phyloP scores from a whole-genome alignment of 305 asterid genomes.

The Lippia alba region DNA sequence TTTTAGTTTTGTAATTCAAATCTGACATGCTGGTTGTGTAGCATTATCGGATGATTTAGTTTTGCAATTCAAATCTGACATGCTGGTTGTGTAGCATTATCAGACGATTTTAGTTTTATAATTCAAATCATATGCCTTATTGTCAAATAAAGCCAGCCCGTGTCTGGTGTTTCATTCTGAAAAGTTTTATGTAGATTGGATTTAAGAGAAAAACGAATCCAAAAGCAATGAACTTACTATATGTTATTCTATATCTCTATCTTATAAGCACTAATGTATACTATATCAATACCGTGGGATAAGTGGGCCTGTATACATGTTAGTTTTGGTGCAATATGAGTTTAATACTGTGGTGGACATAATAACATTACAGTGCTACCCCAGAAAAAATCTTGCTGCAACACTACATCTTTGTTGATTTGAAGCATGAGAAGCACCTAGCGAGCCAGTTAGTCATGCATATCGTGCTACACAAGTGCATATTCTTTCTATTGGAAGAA shows the following conservation, averaged over 20 bases:
- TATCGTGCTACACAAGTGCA: conserved; percentile 7
- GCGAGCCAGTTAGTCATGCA: not conserved
- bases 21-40: not conserved
- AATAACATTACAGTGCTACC: not conserved
- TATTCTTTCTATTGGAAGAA: not conserved
- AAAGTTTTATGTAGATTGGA: not conserved
- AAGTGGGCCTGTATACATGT: conserved; percentile 1
- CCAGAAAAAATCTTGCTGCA: not conserved
- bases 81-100: conserved; percentile 5
- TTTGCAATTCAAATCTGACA: not conserved
- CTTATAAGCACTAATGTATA: not conserved
- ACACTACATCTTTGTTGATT: not conserved
- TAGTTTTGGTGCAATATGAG: not conserved
- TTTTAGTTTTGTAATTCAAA: conserved; percentile 3
- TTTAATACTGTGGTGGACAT: conserved; percentile 10
- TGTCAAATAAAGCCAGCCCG: not conserved
- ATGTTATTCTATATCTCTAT: not conserved
- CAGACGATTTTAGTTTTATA: conserved; percentile 4
- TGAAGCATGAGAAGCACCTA: conserved; percentile 18
- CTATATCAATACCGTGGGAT: not conserved
- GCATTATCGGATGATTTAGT: not conserved
- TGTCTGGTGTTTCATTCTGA: not conserved
- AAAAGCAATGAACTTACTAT: not conserved
- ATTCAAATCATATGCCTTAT: not conserved
- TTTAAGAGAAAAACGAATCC: not conserved